These are phyloP conservation scores for Pythium monospermum DNA, from an alignment of 352 stramenopile species.

Conservation along the genomic window DNA sequence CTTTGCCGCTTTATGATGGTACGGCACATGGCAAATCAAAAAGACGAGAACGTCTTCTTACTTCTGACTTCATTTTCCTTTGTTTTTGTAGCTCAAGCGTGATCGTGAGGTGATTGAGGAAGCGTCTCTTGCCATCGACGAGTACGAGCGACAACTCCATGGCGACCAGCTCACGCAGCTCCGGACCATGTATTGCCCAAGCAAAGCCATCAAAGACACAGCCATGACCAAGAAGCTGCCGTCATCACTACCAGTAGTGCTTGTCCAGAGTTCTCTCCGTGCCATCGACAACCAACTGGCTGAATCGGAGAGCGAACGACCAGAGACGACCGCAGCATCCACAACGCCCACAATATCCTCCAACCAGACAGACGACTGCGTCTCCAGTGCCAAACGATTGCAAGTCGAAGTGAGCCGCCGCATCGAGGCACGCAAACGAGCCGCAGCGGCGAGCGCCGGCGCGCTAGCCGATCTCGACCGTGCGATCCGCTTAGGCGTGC, in stretches of 20 bases:
- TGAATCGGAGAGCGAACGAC: neutral
- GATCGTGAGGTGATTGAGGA: conserved; percentile 19
- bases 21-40: neutral
- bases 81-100: conserved; percentile 13
- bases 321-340: neutral
- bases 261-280: neutral
- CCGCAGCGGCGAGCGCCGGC: neutral
- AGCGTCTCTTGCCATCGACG: neutral
- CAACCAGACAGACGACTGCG: neutral
- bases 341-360: neutral
- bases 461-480: conserved; percentile 31
- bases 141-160: conserved; percentile 9
- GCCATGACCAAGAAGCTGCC: conserved; percentile 6
- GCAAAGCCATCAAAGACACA: conserved; percentile 5
- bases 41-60: too few species aligned
- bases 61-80: too few species aligned
- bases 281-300: neutral
- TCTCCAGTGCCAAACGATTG: neutral
- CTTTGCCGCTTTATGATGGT: conserved; percentile 45
- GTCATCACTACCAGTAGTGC: neutral
- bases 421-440: neutral
- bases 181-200: neutral
- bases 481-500: conserved; percentile 16
- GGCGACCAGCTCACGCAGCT: neutral
- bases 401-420: neutral